Percentiles rank a stretch among this genome's conserved stretches.
Evolutionary conservation across 768 basidiomycete genomes (phyloP).

Genomic region (Paxillus involutus): DNA sequence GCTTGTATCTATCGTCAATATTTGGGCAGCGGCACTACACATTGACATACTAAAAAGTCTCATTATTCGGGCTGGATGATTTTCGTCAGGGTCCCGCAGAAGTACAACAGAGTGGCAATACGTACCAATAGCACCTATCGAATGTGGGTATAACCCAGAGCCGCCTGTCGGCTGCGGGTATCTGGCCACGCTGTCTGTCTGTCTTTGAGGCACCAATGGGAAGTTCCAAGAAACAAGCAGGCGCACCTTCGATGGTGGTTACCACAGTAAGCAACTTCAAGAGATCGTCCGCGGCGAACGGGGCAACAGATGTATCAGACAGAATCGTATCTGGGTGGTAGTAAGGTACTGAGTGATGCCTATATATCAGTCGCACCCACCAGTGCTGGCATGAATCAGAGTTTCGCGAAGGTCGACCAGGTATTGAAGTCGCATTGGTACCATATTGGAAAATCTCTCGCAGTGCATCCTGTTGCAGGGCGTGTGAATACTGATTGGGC

Average conservation of each 20-base stretch:
- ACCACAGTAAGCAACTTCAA: slow-evolving; percentile 10
- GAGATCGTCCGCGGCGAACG: slow-evolving; percentile 8
- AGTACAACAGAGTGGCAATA: not conserved
- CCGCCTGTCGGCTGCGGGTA: too few relatives aligned
- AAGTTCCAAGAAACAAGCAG: not conserved
- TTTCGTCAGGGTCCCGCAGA: not conserved
- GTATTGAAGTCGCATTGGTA: not conserved
- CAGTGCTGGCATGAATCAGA: slow-evolving; percentile 7
- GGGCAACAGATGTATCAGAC: slow-evolving; percentile 15
- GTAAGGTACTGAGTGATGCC: not conserved
- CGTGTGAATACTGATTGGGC: not conserved
- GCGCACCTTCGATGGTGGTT: not conserved
- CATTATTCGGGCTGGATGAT: slow-evolving; percentile 9
- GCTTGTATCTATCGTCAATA: slow-evolving; percentile 16
- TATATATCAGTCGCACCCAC: not conserved
- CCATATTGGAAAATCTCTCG: slow-evolving; percentile 8
- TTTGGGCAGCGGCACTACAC: not conserved
- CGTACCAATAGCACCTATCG: slow-evolving; percentile 3
- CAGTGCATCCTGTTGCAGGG: slow-evolving; percentile 22
- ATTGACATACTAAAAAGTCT: slow-evolving; percentile 1
- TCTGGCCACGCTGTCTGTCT: not conserved
- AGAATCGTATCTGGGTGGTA: slow-evolving; percentile 11
- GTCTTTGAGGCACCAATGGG: too few relatives aligned
- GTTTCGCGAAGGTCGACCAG: slow-evolving; percentile 3
- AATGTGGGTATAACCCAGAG: not conserved